A percentile compares a stretch with the other conserved stretches of the same genome.
Conservation (phyloP, 495 filamentous ascomycete genomes). For the Neurospora sp. region DNA sequence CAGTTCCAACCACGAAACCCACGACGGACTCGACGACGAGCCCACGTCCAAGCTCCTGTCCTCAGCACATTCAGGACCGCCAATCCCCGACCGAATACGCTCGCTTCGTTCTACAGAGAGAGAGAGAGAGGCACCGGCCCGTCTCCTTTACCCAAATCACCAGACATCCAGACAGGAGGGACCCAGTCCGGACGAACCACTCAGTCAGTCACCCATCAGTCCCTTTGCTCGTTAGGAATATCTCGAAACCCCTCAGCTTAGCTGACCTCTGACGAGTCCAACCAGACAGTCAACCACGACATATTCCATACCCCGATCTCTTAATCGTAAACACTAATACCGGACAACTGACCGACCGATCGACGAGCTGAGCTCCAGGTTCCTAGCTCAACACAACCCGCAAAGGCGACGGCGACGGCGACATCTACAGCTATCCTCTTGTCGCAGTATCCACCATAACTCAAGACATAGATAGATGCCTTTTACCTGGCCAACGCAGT, state of each 20-base stretch:
- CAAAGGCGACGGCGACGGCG: not conserved
- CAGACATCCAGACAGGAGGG: not conserved
- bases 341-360: not conserved
- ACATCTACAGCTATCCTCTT: not conserved
- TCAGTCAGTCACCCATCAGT: not conserved
- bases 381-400: not conserved
- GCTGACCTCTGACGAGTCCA: not conserved
- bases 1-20: not conserved
- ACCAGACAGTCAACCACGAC: not conserved
- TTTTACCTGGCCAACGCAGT: constrained; percentile 16
- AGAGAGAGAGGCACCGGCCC: not conserved
- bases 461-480: constrained; percentile 20
- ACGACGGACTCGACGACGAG: not conserved
- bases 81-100: not conserved
- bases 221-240: not conserved
- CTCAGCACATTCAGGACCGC: not conserved
- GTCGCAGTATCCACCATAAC: not conserved
- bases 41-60: not conserved
- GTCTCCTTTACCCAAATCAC: not conserved
- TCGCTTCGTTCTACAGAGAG: not conserved
- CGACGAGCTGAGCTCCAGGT: not conserved
- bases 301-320: not conserved
- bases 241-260: not conserved
- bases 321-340: not conserved
- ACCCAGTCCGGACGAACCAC: not conserved